Evolutionary conservation across 192 early-diverging fungal genomes (phyloP).

Genomic region (Gigaspora rosea): DNA sequence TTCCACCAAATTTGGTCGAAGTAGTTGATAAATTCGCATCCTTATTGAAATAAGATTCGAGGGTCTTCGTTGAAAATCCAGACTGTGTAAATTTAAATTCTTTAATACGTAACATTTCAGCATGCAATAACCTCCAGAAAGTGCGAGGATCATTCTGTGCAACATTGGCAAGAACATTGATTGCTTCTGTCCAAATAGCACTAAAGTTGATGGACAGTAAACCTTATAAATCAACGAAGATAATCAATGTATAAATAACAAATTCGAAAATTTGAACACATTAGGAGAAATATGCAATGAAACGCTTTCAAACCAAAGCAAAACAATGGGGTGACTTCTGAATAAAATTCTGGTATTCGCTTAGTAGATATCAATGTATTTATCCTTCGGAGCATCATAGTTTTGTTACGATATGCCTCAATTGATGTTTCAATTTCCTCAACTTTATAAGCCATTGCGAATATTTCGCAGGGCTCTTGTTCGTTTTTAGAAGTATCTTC

Average conservation of each 20-base stretch:
- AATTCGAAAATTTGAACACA: neutral
- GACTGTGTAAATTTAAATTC: constrained; percentile 59
- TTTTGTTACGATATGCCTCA: constrained; percentile 76
- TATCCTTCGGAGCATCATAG: constrained; percentile 73
- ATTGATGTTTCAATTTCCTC: constrained; percentile 67
- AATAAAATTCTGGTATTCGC: constrained; percentile 71
- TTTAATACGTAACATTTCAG: constrained; percentile 57
- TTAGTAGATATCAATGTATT: constrained; percentile 61
- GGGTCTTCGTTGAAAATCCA: constrained; percentile 45
- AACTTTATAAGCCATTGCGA: constrained; percentile 57
- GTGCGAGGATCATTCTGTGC: constrained; percentile 52
- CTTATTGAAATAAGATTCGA: constrained; percentile 37
- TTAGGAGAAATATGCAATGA: neutral
- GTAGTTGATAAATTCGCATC: neutral
- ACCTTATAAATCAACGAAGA: constrained; percentile 37
- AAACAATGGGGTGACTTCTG: constrained; percentile 62
- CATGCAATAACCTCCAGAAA: constrained; percentile 66
- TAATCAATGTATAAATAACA: neutral
- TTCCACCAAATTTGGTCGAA: constrained; percentile 36
- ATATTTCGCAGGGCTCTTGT: constrained; percentile 49
- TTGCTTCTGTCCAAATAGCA: constrained; percentile 81
- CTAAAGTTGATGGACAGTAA: constrained; percentile 81
- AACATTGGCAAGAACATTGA: constrained; percentile 55
- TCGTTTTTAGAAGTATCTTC: constrained; percentile 34
- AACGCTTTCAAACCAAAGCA: constrained; percentile 55